A percentile compares a stretch with the other conserved stretches of the same genome.
These are phyloP conservation scores for Fusarium oligoseptatum DNA, from an alignment of 2,329 filamentous ascomycete species.

Conservation along the genomic window DNA sequence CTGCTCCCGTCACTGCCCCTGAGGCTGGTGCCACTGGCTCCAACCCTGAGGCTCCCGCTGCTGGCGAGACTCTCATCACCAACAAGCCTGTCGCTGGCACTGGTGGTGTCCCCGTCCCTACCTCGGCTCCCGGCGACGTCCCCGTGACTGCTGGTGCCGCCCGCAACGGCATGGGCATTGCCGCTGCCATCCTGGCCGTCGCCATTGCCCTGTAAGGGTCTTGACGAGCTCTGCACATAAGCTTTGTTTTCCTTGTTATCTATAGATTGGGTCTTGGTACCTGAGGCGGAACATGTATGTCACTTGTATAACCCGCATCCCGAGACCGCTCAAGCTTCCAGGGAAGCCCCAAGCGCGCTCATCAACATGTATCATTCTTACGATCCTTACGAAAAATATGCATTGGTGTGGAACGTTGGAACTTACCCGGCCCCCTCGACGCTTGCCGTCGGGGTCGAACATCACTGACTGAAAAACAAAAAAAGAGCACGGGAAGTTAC, in stretches of 20 bases:
- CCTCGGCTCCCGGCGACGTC: constrained; percentile 51
- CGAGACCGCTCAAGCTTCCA: constrained; percentile 34
- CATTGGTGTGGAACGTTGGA: constrained; percentile 47
- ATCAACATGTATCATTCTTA: constrained; percentile 63
- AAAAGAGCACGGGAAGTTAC: constrained; percentile 41
- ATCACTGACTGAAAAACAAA: constrained; percentile 37
- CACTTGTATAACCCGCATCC: constrained; percentile 39
- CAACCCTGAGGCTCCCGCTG: constrained; percentile 30
- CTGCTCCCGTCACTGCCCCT: constrained; percentile 52
- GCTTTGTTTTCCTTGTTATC: constrained; percentile 42
- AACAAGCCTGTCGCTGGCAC: constrained; percentile 47
- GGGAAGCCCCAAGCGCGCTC: constrained; percentile 33
- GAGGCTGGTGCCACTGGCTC: constrained; percentile 26
- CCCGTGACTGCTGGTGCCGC: constrained; percentile 57
- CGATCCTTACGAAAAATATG: constrained; percentile 68
- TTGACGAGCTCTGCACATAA: constrained; percentile 39
- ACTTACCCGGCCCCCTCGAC: constrained; percentile 29
- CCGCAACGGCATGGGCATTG: constrained; percentile 61
- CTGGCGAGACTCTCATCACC: constrained; percentile 45
- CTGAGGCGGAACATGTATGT: constrained; percentile 45
- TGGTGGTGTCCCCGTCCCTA: constrained; percentile 51
- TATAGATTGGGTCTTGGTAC: constrained; percentile 46
- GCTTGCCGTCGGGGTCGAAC: constrained; percentile 32
- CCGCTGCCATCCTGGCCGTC: constrained; percentile 59
- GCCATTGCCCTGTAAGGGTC: constrained; percentile 61